Evolutionary conservation across 139 green algal genomes (phyloP).

Genomic region (Chlorella sp.): DNA sequence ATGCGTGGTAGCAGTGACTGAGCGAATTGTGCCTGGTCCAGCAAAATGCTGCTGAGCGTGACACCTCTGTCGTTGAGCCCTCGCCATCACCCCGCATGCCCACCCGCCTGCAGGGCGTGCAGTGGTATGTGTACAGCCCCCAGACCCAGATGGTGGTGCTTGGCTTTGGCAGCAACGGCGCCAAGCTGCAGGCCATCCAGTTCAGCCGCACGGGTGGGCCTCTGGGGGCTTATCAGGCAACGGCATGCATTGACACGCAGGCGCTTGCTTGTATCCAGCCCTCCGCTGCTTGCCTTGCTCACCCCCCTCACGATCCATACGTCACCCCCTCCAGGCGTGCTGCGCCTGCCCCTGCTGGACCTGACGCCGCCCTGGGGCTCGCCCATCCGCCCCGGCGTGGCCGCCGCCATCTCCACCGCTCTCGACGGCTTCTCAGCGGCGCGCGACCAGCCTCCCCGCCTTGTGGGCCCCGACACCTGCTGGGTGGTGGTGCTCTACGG

Average conservation of each 20-base stretch:
- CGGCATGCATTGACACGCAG: no score
- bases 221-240: no score
- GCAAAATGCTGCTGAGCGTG: no score
- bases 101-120: slow-evolving; percentile 8
- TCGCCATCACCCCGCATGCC: no score
- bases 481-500: slow-evolving; percentile 39
- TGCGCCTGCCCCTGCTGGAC: slow-evolving; percentile 38
- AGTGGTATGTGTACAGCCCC: slow-evolving; percentile 33
- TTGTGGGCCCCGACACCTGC: slow-evolving; percentile 25
- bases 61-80: no score
- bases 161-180: slow-evolving; percentile 30
- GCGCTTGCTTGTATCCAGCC: no score
- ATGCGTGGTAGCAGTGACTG: no score
- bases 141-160: slow-evolving; percentile 21
- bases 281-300: no score
- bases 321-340: background rate
- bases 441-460: background rate
- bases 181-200: slow-evolving; percentile 42
- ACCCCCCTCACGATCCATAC: no score
- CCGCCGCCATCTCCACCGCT: slow-evolving; percentile 8
- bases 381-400: slow-evolving; percentile 6
- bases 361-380: slow-evolving; percentile 39
- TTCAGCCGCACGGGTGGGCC: slow-evolving; percentile 6
- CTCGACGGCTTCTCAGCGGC: slow-evolving; percentile 8
- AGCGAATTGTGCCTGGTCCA: no score